Percentiles rank a stretch among this genome's conserved stretches.
Conservation (phyloP, 495 filamentous ascomycete genomes). For the Immersiella caudata region DNA sequence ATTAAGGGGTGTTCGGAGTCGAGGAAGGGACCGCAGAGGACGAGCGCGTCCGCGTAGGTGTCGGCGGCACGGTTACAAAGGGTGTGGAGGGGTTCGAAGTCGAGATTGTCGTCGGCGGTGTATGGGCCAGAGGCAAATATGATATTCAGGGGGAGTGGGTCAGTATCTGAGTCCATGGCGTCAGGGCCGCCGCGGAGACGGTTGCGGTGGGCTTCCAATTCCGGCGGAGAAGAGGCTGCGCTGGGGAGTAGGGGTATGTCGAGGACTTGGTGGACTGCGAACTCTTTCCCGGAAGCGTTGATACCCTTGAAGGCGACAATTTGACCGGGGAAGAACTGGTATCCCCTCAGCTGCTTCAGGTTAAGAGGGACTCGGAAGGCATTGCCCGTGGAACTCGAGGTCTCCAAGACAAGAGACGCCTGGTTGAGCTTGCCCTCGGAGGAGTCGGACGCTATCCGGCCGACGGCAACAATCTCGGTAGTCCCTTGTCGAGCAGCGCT, state of each 20-base stretch:
- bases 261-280: constrained; percentile 77
- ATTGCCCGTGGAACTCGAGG: constrained; percentile 79
- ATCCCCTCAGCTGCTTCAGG: constrained; percentile 65
- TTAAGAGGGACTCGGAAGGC: constrained; percentile 81
- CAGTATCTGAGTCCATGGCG: constrained; percentile 57
- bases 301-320: constrained; percentile 85
- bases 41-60: constrained; percentile 73
- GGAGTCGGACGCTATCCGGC: constrained; percentile 85
- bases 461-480: constrained; percentile 84
- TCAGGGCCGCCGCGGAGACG: constrained; percentile 63
- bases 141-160: constrained; percentile 68
- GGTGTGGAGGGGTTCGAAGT: constrained; percentile 81
- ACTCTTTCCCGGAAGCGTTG: constrained; percentile 84
- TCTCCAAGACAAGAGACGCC: constrained; percentile 84
- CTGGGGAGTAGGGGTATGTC: constrained; percentile 69
- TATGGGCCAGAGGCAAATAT: constrained; percentile 85
- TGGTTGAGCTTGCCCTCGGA: constrained; percentile 80
- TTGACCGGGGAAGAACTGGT: constrained; percentile 92
- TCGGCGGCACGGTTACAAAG: constrained; percentile 77
- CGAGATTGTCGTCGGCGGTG: constrained; percentile 86
- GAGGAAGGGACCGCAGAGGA: constrained; percentile 85
- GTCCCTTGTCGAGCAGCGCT: constrained; percentile 83
- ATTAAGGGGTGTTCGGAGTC: constrained; percentile 91
- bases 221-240: constrained; percentile 63
- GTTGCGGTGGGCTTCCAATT: constrained; percentile 65